Conservation (phyloP, 2,329 filamentous ascomycete genomes). For the Albifimbria verrucaria region DNA sequence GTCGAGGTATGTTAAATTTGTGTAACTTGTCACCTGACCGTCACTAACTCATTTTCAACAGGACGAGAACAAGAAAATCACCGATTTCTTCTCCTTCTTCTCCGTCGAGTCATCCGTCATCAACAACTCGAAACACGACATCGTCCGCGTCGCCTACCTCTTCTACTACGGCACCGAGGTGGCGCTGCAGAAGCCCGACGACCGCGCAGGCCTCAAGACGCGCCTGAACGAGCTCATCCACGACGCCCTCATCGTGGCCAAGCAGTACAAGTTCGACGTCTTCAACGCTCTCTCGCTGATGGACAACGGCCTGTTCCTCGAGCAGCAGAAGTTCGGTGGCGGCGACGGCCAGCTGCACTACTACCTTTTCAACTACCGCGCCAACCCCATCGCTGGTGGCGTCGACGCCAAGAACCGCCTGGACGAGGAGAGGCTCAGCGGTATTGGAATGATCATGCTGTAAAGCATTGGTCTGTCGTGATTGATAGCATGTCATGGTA, state of each 20-base stretch:
- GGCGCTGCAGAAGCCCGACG: slow-evolving; percentile 58
- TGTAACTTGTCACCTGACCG: neutral
- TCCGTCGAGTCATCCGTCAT: slow-evolving; percentile 91
- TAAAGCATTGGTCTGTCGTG: slow-evolving; percentile 20
- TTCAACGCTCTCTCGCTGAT: slow-evolving; percentile 93
- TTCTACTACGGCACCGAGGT: slow-evolving; percentile 93
- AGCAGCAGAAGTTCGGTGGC: slow-evolving; percentile 89
- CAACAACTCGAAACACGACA: slow-evolving; percentile 70
- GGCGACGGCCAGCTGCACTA: slow-evolving; percentile 95
- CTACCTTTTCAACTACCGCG: slow-evolving; percentile 96
- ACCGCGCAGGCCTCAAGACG: slow-evolving; percentile 63
- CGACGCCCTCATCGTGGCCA: slow-evolving; percentile 85
- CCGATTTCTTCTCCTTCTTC: slow-evolving; percentile 97
- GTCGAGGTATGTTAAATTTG: slow-evolving; percentile 66
- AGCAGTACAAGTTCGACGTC: slow-evolving; percentile 83
- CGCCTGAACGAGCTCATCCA: slow-evolving; percentile 77
- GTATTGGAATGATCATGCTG: slow-evolving; percentile 83
- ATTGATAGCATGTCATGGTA: no score
- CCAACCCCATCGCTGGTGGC: slow-evolving; percentile 79
- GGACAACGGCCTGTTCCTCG: slow-evolving; percentile 91
- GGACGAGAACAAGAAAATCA: slow-evolving; percentile 72
- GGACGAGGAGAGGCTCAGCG: slow-evolving; percentile 75
- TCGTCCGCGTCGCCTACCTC: slow-evolving; percentile 86
- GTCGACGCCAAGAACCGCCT: slow-evolving; percentile 76
- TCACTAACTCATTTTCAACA: slow-evolving; percentile 15